These are phyloP conservation scores for Lactarius sanguifluus DNA, from an alignment of 768 basidiomycete species.

Conservation along the genomic window DNA sequence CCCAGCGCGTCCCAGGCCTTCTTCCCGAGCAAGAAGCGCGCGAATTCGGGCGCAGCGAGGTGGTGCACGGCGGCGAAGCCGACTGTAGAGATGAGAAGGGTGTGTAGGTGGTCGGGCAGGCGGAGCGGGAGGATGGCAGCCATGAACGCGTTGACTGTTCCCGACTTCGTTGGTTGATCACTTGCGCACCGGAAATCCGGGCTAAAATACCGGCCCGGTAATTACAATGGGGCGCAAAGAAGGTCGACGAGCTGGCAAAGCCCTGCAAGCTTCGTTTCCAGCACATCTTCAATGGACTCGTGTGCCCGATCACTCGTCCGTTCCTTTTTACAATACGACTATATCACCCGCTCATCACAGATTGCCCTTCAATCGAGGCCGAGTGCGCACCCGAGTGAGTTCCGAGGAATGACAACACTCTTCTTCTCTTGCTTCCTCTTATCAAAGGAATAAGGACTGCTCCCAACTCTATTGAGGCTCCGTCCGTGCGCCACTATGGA, in stretches of 20 bases:
- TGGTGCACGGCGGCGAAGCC: constrained; percentile 60
- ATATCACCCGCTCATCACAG: background rate
- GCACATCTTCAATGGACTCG: background rate
- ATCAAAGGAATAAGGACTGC: background rate
- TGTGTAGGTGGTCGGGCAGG: constrained; percentile 55
- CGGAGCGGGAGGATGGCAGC: constrained; percentile 34
- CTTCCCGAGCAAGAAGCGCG: constrained; percentile 44
- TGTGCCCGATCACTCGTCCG: background rate
- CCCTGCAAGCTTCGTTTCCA: background rate
- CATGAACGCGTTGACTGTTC: constrained; percentile 6
- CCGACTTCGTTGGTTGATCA: background rate
- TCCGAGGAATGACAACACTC: background rate
- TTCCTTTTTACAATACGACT: background rate
- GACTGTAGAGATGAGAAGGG: constrained; percentile 53
- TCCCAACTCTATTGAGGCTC: background rate
- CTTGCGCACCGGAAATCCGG: background rate
- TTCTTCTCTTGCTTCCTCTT: background rate
- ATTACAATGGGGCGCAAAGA: too few relatives aligned
- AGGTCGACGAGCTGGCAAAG: background rate
- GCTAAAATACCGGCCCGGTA: background rate
- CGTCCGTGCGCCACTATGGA: background rate
- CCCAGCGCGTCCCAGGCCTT: constrained; percentile 43
- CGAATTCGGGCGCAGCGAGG: constrained; percentile 50
- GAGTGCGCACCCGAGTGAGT: background rate
- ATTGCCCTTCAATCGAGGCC: background rate